These are phyloP conservation scores for Colletotrichum sp. DNA, from an alignment of 2,329 filamentous ascomycete species.

Conservation along the genomic window DNA sequence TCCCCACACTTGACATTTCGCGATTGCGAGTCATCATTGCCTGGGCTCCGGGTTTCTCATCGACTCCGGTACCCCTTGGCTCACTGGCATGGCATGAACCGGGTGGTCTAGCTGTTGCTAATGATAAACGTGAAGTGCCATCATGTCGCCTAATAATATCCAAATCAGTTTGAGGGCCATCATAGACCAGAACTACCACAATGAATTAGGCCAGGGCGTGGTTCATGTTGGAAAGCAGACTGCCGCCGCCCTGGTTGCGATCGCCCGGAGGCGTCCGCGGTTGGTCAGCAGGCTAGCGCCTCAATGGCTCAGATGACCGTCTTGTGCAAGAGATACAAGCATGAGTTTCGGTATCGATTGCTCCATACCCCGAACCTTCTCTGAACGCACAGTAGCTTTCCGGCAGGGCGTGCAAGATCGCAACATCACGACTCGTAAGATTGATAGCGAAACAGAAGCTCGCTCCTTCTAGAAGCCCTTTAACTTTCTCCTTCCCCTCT, in stretches of 20 bases:
- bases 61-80: neutral
- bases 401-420: neutral
- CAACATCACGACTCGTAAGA: neutral
- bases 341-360: neutral
- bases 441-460: neutral
- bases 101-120: neutral
- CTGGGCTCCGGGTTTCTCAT: neutral
- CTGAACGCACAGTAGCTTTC: neutral
- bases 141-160: neutral
- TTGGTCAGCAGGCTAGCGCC: neutral
- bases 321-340: neutral
- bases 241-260: neutral
- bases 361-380: neutral
- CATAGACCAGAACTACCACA: neutral
- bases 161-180: too few species aligned
- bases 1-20: neutral
- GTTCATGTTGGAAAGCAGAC: neutral
- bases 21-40: conserved; percentile 2
- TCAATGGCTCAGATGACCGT: neutral
- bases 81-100: neutral
- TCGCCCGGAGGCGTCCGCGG: neutral
- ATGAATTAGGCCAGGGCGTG: neutral
- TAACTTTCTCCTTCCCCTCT: neutral
- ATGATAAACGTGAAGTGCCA: neutral
- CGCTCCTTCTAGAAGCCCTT: neutral